Evolutionary conservation across 805 yeast species (phyloP).

Genomic region (Candida quercuum): DNA sequence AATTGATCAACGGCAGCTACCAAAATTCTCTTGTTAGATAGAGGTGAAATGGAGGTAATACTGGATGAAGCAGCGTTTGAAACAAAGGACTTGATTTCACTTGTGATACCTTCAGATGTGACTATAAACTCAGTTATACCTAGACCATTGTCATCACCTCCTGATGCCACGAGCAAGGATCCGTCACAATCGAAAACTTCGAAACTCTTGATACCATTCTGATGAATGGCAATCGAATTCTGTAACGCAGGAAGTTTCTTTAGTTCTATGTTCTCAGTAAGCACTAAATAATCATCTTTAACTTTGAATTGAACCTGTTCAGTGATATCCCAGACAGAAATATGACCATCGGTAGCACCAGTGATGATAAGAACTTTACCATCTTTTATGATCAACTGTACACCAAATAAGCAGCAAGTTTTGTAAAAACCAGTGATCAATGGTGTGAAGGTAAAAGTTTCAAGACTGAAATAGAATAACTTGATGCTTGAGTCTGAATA

Average conservation of each 20-base stretch:
- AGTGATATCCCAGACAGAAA: constrained; percentile 56
- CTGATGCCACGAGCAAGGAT: constrained; percentile 48
- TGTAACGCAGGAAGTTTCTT: constrained; percentile 25
- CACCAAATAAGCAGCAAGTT: constrained; percentile 73
- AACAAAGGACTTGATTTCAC: constrained; percentile 30
- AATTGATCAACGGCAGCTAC: constrained; percentile 85
- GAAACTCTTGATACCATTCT: constrained; percentile 77
- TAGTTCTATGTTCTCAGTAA: not conserved
- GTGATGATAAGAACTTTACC: constrained; percentile 36
- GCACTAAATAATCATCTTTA: constrained; percentile 6
- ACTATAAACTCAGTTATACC: constrained; percentile 34
- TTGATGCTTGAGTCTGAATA: constrained; percentile 82
- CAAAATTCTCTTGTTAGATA: constrained; percentile 32
- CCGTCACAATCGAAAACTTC: constrained; percentile 21
- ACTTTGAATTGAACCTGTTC: constrained; percentile 18
- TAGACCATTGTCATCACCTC: constrained; percentile 91
- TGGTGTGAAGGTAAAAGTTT: constrained; percentile 33
- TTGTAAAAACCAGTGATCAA: constrained; percentile 50
- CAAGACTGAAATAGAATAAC: constrained; percentile 49
- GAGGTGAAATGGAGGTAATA: constrained; percentile 54
- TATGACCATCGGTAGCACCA: constrained; percentile 81
- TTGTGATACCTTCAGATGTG: constrained; percentile 13
- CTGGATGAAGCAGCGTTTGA: constrained; percentile 80
- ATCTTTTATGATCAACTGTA: constrained; percentile 35
- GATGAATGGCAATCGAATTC: constrained; percentile 58